Conservation (phyloP, 2,329 filamentous ascomycete genomes). For the Epichloe amarillans region DNA sequence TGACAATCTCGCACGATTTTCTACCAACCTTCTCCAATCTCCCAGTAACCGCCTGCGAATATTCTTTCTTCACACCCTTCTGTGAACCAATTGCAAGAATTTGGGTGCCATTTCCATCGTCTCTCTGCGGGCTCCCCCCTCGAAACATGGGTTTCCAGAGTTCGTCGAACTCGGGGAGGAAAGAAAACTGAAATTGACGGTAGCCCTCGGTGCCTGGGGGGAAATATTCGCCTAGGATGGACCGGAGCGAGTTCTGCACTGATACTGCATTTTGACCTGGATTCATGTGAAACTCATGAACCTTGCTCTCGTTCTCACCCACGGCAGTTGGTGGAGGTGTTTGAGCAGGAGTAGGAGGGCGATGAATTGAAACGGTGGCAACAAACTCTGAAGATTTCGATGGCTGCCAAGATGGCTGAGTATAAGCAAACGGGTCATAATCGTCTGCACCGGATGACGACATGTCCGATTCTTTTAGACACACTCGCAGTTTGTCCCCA, state of each 20-base stretch:
- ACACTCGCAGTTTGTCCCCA: not conserved
- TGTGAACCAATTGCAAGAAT: conserved; percentile 48
- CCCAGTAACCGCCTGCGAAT: conserved; percentile 33
- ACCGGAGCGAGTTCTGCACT: conserved; percentile 44
- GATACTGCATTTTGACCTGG: conserved; percentile 34
- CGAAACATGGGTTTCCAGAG: conserved; percentile 41
- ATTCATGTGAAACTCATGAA: conserved; percentile 31
- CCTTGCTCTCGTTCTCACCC: conserved; percentile 21
- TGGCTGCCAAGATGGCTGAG: conserved; percentile 13
- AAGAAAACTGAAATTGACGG: conserved; percentile 32
- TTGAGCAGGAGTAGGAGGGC: conserved; percentile 29
- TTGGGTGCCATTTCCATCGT: conserved; percentile 34
- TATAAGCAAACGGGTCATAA: conserved; percentile 34
- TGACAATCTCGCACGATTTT: conserved; percentile 33
- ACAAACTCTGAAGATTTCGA: conserved; percentile 10
- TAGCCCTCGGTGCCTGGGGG: conserved; percentile 33
- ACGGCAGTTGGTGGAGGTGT: conserved; percentile 24
- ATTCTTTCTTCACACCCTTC: conserved; percentile 36
- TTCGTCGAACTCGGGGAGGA: conserved; percentile 34
- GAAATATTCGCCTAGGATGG: conserved; percentile 37
- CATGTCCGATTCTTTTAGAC: not conserved
- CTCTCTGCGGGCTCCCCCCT: conserved; percentile 18
- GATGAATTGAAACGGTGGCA: conserved; percentile 15
- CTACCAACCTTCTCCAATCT: conserved; percentile 42
- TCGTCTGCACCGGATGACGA: conserved; percentile 18